Base-by-base conservation (phyloP, 495 filamentous ascomycete genomes). In the Cenococcum geophilum region DNA sequence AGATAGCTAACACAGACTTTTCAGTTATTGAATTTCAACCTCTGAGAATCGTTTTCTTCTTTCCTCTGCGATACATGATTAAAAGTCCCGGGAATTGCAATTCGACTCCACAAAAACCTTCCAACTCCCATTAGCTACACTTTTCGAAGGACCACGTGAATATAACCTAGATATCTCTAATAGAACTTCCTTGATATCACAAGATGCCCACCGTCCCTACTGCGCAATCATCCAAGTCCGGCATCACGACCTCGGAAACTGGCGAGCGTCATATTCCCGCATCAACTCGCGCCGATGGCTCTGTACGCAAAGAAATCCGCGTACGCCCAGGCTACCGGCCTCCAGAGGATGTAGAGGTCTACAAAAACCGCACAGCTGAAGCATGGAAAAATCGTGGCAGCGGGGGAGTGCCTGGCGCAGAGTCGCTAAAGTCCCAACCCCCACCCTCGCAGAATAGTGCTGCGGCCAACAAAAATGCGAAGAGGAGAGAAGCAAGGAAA, bases 271-370 rank as follows among this genome's bases (percentile, higher is more conserved):
- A 87, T 60, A 97, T 99, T 58, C 95, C 95, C 35, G 83, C 91
- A 22, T 96, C 92, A 0, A 72, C 81, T 25, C 87, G 95, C 49
- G 75, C 95, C 6, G 95, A 99, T 67, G 95, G 95, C 55, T 89
- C 88, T 20, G 88, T 85, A 16, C 80, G 95, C 34, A 91, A 88
- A 67, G 95, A 96, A 69, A 97, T 96, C 57, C 88, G 88, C 64
- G 88, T 99, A 45, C 84, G 89, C 2, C 92, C 92, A 12, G 95
- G 95, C 50, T 99, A 97, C 74, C 83, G 83, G 36, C 95, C 95
- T 0, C 92, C 93, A 1, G 95, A 99, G 73, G 95, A 99, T 74
- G 88, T 97, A 59, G 90, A 97, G 70, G 77, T 96, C 37, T 99
- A 97, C 81, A 93, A 89, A 79, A 97, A 96, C 76, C 85, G 88